phyloP scores from a whole-genome alignment of 306 rosid species.

The Carpinus fangiana region DNA sequence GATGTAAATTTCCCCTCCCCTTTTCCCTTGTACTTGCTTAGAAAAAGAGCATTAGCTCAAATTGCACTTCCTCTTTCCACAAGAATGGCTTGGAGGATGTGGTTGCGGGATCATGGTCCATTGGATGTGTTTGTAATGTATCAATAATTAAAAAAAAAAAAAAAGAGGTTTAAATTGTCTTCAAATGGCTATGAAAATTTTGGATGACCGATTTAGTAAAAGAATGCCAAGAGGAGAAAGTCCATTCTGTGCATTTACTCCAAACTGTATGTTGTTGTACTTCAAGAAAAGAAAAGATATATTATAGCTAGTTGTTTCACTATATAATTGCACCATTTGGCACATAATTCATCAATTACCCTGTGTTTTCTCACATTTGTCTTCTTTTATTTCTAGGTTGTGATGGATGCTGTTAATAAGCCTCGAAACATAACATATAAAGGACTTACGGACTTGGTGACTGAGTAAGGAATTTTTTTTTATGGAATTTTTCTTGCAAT shows the following conservation, averaged over 20 bases:
- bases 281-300: background rate
- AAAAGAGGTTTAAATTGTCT: background rate
- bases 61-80: too few species aligned
- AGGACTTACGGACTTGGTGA: conserved; percentile 93
- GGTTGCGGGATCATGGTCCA: too few species aligned
- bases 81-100: too few species aligned
- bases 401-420: conserved; percentile 94
- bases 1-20: too few species aligned
- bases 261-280: background rate
- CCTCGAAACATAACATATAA: conserved; percentile 81
- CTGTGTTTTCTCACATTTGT: conserved; percentile 21
- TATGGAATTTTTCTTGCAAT: background rate
- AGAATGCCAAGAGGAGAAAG: background rate
- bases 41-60: too few species aligned
- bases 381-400: conserved; percentile 61
- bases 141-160: background rate
- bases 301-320: background rate
- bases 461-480: conserved; percentile 69
- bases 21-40: too few species aligned
- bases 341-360: background rate
- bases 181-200: background rate
- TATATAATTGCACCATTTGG: background rate
- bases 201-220: background rate
- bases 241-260: background rate
- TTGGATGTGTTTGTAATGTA: too few species aligned